phyloP scores from a whole-genome alignment of 768 basidiomycete species.

The Paxillus involutus region DNA sequence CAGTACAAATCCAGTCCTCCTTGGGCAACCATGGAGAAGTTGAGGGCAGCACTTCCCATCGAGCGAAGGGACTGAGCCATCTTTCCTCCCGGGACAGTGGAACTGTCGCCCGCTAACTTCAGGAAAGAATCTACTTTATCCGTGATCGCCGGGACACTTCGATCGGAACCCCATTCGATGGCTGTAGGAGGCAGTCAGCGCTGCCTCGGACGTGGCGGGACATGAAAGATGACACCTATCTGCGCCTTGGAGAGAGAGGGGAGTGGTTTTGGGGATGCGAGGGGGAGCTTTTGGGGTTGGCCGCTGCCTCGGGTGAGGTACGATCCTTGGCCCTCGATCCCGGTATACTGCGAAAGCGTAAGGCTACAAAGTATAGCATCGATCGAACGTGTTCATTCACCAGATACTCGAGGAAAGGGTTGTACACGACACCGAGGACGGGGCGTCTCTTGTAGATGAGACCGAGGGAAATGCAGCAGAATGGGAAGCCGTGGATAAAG shows the following conservation, averaged over 20 bases:
- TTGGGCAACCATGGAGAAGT: slow-evolving; percentile 83
- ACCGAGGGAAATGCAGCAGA: slow-evolving; percentile 88
- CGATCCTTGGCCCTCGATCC: slow-evolving; percentile 76
- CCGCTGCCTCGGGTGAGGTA: slow-evolving; percentile 56
- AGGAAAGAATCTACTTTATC: slow-evolving; percentile 69
- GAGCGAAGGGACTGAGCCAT: slow-evolving; percentile 88
- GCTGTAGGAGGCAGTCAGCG: slow-evolving; percentile 38
- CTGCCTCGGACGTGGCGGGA: not conserved
- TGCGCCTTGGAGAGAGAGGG: slow-evolving; percentile 69
- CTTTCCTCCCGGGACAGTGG: slow-evolving; percentile 64
- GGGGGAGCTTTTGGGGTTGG: slow-evolving; percentile 60
- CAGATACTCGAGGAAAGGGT: slow-evolving; percentile 86
- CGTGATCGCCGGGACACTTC: slow-evolving; percentile 49
- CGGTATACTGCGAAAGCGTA: slow-evolving; percentile 59
- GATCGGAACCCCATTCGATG: slow-evolving; percentile 89
- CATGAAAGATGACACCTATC: slow-evolving; percentile 45
- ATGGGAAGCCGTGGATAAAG: slow-evolving; percentile 84
- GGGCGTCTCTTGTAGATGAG: slow-evolving; percentile 81
- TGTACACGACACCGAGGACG: slow-evolving; percentile 89
- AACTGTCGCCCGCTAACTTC: slow-evolving; percentile 71
- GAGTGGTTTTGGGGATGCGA: slow-evolving; percentile 62
- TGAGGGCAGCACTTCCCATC: slow-evolving; percentile 81
- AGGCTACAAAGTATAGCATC: not conserved
- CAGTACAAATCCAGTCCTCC: slow-evolving; percentile 88
- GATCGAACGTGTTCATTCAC: slow-evolving; percentile 35